These are phyloP conservation scores for Clonostachys byssicola DNA, from an alignment of 2,329 filamentous ascomycete species.

Conservation along the genomic window DNA sequence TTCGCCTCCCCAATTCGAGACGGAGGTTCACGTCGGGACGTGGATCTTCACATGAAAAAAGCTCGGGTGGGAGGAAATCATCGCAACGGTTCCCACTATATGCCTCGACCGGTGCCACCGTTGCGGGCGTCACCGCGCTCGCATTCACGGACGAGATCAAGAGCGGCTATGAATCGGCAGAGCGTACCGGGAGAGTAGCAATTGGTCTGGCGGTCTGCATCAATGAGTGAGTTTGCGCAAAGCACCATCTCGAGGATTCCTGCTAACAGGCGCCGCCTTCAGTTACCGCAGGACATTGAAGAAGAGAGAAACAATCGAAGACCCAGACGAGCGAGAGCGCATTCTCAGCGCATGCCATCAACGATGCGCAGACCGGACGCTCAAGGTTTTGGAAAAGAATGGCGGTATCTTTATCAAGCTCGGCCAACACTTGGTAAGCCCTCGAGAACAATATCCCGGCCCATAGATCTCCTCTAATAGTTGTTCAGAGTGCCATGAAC, in stretches of 20 bases:
- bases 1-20: constrained; percentile 11
- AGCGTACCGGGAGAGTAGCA: constrained; percentile 76
- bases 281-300: constrained; percentile 89
- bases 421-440: constrained; percentile 76
- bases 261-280: background rate
- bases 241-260: background rate
- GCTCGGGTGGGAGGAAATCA: background rate
- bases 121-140: constrained; percentile 39
- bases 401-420: constrained; percentile 98
- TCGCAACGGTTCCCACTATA: constrained; percentile 24
- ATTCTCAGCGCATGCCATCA: constrained; percentile 82
- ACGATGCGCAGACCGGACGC: constrained; percentile 83
- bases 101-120: constrained; percentile 46
- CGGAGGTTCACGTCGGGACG: constrained; percentile 21
- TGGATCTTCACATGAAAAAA: constrained; percentile 9
- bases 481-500: constrained; percentile 78
- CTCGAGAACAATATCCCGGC: background rate
- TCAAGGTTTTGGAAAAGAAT: constrained; percentile 87
- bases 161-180: constrained; percentile 69
- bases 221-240: constrained; percentile 62
- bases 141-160: constrained; percentile 67
- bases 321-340: constrained; percentile 61
- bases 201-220: constrained; percentile 75
- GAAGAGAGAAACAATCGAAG: constrained; percentile 54
- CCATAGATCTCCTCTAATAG: constrained; percentile 13